phyloP scores from a whole-genome alignment of 305 asterid species.

The Fraxinus albicans region DNA sequence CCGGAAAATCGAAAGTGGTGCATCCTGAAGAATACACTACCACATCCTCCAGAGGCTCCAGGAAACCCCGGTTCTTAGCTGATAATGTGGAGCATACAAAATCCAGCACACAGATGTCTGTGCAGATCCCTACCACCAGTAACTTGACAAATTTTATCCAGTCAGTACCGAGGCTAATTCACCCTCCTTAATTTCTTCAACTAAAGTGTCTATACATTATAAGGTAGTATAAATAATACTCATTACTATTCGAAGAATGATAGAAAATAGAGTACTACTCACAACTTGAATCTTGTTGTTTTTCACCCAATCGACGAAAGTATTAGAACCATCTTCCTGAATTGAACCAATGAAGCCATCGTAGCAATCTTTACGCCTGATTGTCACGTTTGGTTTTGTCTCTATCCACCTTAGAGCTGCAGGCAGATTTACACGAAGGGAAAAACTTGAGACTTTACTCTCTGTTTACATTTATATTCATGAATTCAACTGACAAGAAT shows the following conservation, averaged over 20 bases:
- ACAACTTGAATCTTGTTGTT: constrained; percentile 47
- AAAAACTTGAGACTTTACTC: neutral
- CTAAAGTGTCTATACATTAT: neutral
- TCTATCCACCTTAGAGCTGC: constrained; percentile 68
- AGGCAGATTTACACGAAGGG: constrained; percentile 3
- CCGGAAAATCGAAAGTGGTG: constrained; percentile 72
- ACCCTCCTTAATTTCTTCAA: neutral
- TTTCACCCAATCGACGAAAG: constrained; percentile 64
- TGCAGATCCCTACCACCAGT: constrained; percentile 65
- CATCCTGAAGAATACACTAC: constrained; percentile 62
- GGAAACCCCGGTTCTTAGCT: constrained; percentile 57
- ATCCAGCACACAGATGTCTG: constrained; percentile 77
- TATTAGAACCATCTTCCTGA: constrained; percentile 65
- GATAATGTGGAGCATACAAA: constrained; percentile 66
- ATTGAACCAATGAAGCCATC: constrained; percentile 68
- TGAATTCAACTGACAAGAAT: neutral
- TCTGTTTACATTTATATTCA: neutral
- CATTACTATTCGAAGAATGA: neutral
- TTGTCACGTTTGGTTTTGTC: constrained; percentile 54
- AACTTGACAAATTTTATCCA: constrained; percentile 31
- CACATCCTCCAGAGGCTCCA: constrained; percentile 53
- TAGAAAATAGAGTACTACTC: constrained; percentile 14
- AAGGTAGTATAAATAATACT: neutral
- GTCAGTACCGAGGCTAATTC: neutral
- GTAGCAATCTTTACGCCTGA: constrained; percentile 68